A percentile compares a stretch with the other conserved stretches of the same genome.
Evolutionary conservation across 768 basidiomycete species (phyloP).

Genomic region (Lactarius sanguifluus): DNA sequence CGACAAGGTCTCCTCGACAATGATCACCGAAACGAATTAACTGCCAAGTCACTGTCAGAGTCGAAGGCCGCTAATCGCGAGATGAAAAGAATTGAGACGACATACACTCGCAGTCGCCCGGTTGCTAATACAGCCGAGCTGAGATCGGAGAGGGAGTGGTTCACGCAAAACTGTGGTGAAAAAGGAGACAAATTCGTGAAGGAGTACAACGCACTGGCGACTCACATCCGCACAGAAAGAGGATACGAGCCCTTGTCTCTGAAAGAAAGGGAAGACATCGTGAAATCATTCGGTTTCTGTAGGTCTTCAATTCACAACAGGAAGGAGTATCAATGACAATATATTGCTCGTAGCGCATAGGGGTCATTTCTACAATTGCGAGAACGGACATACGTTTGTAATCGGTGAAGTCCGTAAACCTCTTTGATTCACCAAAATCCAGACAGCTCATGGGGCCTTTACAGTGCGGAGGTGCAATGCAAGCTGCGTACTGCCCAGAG

Average conservation of each 20-base stretch:
- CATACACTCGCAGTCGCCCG: constrained; percentile 35
- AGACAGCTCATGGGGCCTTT: constrained; percentile 5
- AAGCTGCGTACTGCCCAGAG: constrained; percentile 52
- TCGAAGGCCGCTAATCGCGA: neutral
- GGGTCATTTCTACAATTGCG: constrained; percentile 39
- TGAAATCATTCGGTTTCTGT: constrained; percentile 35
- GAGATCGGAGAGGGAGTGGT: constrained; percentile 33
- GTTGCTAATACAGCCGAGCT: constrained; percentile 20
- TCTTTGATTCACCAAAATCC: neutral
- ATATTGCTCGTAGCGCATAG: constrained; percentile 29
- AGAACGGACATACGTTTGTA: constrained; percentile 62
- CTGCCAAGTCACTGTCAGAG: neutral
- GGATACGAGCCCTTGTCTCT: constrained; percentile 33
- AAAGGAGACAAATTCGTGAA: constrained; percentile 30
- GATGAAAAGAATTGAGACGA: constrained; percentile 3
- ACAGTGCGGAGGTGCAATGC: constrained; percentile 60
- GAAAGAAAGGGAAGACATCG: constrained; percentile 33
- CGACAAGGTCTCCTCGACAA: constrained; percentile 3
- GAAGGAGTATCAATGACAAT: neutral
- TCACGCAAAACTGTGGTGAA: constrained; percentile 32
- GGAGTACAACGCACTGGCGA: constrained; percentile 30
- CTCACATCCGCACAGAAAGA: constrained; percentile 27
- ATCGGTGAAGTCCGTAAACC: constrained; percentile 50
- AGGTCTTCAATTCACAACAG: neutral
- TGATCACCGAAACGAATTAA: neutral